A percentile compares a stretch with the other conserved stretches of the same genome.
These are phyloP conservation scores for Neonectria punicea DNA, from an alignment of 2,329 filamentous ascomycete genomes.

Conservation along the genomic window DNA sequence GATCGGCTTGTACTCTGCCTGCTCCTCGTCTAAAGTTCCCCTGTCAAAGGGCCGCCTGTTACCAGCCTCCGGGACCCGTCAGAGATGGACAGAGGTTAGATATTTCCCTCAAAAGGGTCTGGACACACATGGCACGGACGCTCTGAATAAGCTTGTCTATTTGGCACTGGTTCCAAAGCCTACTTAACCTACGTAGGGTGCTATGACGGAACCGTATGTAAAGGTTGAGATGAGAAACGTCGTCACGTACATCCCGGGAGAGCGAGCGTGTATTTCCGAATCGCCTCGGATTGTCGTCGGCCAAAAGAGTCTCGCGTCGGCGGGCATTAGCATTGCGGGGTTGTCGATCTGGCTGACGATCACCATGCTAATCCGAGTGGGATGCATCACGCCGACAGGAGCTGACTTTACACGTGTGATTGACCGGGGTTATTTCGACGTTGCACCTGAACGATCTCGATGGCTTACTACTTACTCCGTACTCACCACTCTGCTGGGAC, in stretches of 20 bases:
- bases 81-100: neutral
- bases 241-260: neutral
- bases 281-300: slow-evolving; percentile 4
- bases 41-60: neutral
- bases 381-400: neutral
- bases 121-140: neutral
- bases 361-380: neutral
- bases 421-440: neutral
- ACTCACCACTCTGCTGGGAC: too few relatives aligned
- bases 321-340: slow-evolving; percentile 35
- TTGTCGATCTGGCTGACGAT: slow-evolving; percentile 39
- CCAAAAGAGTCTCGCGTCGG: slow-evolving; percentile 14
- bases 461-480: neutral
- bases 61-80: too few relatives aligned
- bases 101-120: too few relatives aligned
- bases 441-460: neutral
- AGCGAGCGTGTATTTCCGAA: neutral
- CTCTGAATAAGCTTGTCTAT: neutral
- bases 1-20: slow-evolving; percentile 1
- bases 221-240: neutral
- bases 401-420: neutral
- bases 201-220: neutral
- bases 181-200: neutral
- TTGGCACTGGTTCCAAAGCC: neutral
- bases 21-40: slow-evolving; percentile 7